Conservation (phyloP, 2,329 filamentous ascomycete species). For the Lachnellula occidentalis region DNA sequence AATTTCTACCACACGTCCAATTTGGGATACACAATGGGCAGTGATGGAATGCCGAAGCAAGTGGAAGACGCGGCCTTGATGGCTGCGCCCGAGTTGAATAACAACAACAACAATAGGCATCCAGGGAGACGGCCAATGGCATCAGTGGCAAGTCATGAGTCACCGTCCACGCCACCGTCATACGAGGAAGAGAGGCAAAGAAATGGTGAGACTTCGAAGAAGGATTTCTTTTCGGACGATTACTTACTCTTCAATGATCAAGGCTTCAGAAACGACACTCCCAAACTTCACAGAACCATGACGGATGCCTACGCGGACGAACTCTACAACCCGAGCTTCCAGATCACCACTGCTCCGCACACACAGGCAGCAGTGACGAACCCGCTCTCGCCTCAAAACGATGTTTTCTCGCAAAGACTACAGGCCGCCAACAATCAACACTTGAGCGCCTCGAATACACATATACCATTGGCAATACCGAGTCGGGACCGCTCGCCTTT, state of each 20-base stretch:
- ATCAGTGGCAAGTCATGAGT: conserved; percentile 57
- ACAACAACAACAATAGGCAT: not conserved
- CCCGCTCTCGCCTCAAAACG: conserved; percentile 47
- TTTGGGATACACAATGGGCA: conserved; percentile 23
- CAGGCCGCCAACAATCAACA: conserved; percentile 75
- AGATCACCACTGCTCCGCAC: conserved; percentile 49
- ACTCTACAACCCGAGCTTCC: conserved; percentile 68
- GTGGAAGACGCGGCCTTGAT: conserved; percentile 26
- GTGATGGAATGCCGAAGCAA: conserved; percentile 22
- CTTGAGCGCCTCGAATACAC: conserved; percentile 52
- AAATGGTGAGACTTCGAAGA: conserved; percentile 45
- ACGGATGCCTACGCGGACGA: conserved; percentile 82
- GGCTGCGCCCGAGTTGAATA: conserved; percentile 26
- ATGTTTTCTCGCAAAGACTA: conserved; percentile 68
- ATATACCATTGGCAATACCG: conserved; percentile 37
- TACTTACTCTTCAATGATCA: conserved; percentile 56
- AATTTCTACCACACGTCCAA: conserved; percentile 32
- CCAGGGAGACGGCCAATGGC: conserved; percentile 41
- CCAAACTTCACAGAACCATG: conserved; percentile 80
- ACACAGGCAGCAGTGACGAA: conserved; percentile 32
- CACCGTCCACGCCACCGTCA: conserved; percentile 50
- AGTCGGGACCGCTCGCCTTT: conserved; percentile 76
- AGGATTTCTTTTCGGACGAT: conserved; percentile 48
- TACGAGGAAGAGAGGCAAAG: conserved; percentile 48
- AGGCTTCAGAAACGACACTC: conserved; percentile 53